Percentiles rank a stretch among this genome's conserved stretches.
These are phyloP conservation scores for Lyophyllum semitale DNA, from an alignment of 768 basidiomycete genomes.

Conservation along the genomic window DNA sequence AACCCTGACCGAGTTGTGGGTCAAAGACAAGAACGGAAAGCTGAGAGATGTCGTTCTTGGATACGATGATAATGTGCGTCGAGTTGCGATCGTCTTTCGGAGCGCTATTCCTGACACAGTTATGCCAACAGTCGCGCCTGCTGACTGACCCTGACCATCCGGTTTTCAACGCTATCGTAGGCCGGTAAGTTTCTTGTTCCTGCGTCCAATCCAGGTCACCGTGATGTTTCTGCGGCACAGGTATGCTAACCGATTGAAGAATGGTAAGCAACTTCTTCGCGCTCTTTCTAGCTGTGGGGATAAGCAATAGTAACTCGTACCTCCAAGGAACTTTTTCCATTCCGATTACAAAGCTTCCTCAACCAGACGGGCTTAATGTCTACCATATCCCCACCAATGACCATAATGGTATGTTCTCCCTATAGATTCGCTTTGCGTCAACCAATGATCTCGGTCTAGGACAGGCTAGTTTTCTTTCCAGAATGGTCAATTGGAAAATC, in stretches of 20 bases:
- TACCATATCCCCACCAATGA: conserved; percentile 55
- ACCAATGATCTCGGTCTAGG: conserved; percentile 12
- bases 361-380: conserved; percentile 42
- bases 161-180: conserved; percentile 43
- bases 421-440: neutral
- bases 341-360: conserved; percentile 47
- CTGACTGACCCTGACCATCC: conserved; percentile 49
- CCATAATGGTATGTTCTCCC: conserved; percentile 38
- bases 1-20: conserved; percentile 56
- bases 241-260: conserved; percentile 56
- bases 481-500: neutral
- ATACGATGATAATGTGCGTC: conserved; percentile 53
- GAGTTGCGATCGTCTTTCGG: neutral
- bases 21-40: conserved; percentile 51
- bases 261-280: conserved; percentile 43
- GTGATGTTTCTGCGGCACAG: conserved; percentile 20
- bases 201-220: too few relatives aligned
- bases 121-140: conserved; percentile 32
- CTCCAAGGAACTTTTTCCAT: conserved; percentile 56
- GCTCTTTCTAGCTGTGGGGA: too few relatives aligned
- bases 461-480: conserved; percentile 19
- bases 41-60: conserved; percentile 56
- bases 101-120: neutral
- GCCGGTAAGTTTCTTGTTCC: conserved; percentile 25
- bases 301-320: too few relatives aligned